Evolutionary conservation across 2,329 filamentous ascomycete species (phyloP), one percentile per base, ranked within the genome.

Genomic region (Rutstroemia sp.): DNA sequence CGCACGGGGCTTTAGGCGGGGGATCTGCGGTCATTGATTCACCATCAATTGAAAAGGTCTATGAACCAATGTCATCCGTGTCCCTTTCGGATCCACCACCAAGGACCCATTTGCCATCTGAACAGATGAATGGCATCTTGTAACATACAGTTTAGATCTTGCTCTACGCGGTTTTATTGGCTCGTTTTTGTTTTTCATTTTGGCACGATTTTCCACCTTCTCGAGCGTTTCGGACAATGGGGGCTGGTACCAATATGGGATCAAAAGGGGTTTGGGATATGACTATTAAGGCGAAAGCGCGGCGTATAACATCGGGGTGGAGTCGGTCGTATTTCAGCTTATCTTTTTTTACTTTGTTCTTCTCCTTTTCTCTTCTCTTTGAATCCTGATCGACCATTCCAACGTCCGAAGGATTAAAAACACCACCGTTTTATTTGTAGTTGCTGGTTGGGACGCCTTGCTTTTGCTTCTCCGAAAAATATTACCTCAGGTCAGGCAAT

Each of bases 71-170:
- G n/a, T 38, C 58, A 37, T 53, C 58, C 27, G 56, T 41, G 25
- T 45, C 42, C 48, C 42, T 49, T 25, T 51, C 53, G 34, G 48
- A 54, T 27, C 51, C 61, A 48, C 46, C 59, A 46, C 48, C 21
- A 52, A 58, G 54, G 50, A 57, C 56, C 58, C 57, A 51, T 55
- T 45, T 56, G 48, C 56, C 60, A 37, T 56, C 58, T 37, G 59
- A 63, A 59, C 57, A 58, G 51, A 39, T 60, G 56, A 66, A 65
- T 57, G 60, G 62, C 60, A 62, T 64, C 64, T 65, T 73, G 71
- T 72, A 73, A 70, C 62, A 71, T 72, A 70, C 61, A 65, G 21
- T 44, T 56, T 67, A 67, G 65, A 68, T 57, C 59, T 63, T 51
- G 56, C 59, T 54, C 57, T 55, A 53, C 54, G 48, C 57, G 56